Conservation (phyloP, 73 alveolate genomes). For the Tetrahymena borealis region DNA sequence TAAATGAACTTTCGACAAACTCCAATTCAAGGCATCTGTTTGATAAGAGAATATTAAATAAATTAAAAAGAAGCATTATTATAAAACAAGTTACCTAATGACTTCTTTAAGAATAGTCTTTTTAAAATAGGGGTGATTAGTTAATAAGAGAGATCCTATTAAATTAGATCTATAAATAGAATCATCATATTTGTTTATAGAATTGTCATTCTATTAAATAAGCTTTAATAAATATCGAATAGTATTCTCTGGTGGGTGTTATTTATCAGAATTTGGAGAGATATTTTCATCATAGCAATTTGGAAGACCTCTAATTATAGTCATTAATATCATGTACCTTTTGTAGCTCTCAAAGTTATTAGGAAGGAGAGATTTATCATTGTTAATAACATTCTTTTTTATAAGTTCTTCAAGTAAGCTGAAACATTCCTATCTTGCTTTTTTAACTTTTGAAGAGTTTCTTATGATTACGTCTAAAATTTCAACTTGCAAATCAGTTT, state of each 20-base stretch:
- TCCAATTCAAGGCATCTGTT: not conserved
- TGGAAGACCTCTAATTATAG: not conserved
- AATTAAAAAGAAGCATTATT: not conserved
- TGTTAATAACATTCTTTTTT: not conserved
- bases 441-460: not conserved
- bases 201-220: not conserved
- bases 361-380: not conserved
- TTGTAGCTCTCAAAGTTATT: not conserved
- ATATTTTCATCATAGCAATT: not conserved
- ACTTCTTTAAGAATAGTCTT: not conserved
- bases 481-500: not conserved
- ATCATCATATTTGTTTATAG: not conserved
- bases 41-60: not conserved
- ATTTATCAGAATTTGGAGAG: not conserved
- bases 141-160: not conserved
- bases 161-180: not conserved
- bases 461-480: not conserved
- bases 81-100: not conserved
- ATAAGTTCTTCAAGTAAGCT: not conserved
- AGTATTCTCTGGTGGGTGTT: not conserved
- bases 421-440: not conserved
- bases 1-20: not conserved
- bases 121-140: not conserved
- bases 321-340: not conserved
- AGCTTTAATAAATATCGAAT: not conserved